phyloP scores from a whole-genome alignment of 2,329 filamentous ascomycete genomes.

The Dactylella cylindrospora region DNA sequence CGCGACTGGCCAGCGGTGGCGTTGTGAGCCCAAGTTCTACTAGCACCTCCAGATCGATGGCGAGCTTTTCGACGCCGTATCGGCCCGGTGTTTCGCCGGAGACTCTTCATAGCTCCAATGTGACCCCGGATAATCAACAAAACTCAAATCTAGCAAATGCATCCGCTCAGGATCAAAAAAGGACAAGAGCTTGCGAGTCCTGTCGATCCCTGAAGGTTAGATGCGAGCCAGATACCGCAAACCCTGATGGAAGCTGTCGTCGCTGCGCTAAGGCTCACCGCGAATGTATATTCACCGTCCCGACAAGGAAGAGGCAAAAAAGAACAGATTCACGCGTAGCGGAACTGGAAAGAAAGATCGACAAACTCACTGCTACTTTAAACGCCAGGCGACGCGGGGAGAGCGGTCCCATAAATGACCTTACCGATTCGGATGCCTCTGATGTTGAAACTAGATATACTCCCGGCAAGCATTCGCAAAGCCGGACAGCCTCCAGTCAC shows the following conservation, averaged over 20 bases:
- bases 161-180: constrained; percentile 60
- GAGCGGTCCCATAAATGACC: constrained; percentile 14
- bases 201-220: constrained; percentile 78
- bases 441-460: constrained; percentile 24
- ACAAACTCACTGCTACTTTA: constrained; percentile 78
- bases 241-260: constrained; percentile 66
- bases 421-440: constrained; percentile 28
- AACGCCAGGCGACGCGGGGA: constrained; percentile 58
- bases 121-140: constrained; percentile 38
- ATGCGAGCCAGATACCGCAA: constrained; percentile 72
- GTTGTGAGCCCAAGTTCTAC: constrained; percentile 38
- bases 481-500: constrained; percentile 11
- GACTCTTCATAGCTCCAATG: constrained; percentile 30
- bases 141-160: constrained; percentile 15
- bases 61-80: constrained; percentile 42
- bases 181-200: constrained; percentile 71
- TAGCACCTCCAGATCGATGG: constrained; percentile 35
- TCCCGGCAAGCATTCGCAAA: constrained; percentile 22
- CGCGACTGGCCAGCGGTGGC: constrained; percentile 15
- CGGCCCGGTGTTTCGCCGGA: constrained; percentile 35
- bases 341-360: constrained; percentile 89
- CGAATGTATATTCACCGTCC: constrained; percentile 74
- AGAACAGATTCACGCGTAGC: constrained; percentile 87
- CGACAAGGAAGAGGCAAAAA: constrained; percentile 77
- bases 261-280: constrained; percentile 80